Evolutionary conservation across 2,329 filamentous ascomycete genomes (phyloP).

Genomic region (Fusarium torulosum): DNA sequence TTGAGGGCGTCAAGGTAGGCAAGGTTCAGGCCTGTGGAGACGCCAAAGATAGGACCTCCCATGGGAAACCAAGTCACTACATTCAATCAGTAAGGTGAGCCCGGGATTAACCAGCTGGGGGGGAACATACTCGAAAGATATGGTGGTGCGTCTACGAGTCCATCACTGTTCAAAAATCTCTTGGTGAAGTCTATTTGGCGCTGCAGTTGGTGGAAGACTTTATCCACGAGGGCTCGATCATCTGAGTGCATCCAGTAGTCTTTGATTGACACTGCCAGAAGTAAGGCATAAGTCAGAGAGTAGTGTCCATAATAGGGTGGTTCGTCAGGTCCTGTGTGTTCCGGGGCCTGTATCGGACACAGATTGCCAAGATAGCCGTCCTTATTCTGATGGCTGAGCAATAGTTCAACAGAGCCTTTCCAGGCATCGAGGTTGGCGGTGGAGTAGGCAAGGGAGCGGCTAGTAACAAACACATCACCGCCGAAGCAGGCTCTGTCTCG

Average conservation of each 20-base stretch:
- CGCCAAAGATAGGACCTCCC: conserved; percentile 5
- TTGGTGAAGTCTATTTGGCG: conserved; percentile 3
- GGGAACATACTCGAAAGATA: conserved; percentile 9
- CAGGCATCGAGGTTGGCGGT: neutral
- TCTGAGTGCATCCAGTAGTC: conserved; percentile 12
- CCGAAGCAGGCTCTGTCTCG: conserved; percentile 4
- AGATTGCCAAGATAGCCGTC: conserved; percentile 14
- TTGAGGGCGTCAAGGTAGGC: conserved; percentile 2
- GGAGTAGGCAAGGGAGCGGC: conserved; percentile 3
- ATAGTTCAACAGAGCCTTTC: neutral
- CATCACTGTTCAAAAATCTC: neutral
- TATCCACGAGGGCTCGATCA: neutral
- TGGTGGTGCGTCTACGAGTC: neutral
- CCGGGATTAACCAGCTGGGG: rapidly evolving
- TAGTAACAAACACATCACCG: neutral
- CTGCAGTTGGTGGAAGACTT: neutral
- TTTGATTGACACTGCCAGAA: neutral
- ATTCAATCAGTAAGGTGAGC: neutral
- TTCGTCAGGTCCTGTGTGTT: neutral
- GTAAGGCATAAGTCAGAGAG: neutral
- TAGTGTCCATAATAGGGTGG: conserved; percentile 8
- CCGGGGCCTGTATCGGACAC: conserved; percentile 4
- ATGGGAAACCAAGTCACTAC: conserved; percentile 19
- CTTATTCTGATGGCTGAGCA: neutral
- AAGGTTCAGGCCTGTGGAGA: conserved; percentile 1